phyloP scores from a whole-genome alignment of 805 yeast species.

The Spencermartinsiella europaea region DNA sequence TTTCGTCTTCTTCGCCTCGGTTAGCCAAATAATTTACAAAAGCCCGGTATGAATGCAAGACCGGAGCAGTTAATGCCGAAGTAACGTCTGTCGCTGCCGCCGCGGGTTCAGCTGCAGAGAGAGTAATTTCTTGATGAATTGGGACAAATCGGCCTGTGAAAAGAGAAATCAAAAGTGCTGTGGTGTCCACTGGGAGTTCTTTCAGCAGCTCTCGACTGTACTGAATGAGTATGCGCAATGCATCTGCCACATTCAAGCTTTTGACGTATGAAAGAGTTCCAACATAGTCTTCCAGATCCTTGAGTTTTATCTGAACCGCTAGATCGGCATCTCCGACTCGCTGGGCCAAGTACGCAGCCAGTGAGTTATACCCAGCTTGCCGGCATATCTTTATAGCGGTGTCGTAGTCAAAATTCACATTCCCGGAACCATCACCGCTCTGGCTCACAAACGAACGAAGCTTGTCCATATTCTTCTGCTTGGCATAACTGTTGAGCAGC shows the following conservation, averaged over 20 bases:
- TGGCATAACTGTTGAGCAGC: conserved; percentile 72
- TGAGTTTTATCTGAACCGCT: conserved; percentile 70
- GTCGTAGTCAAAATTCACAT: conserved; percentile 52
- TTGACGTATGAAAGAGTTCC: conserved; percentile 61
- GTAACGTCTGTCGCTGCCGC: background rate
- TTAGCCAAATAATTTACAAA: conserved; percentile 49
- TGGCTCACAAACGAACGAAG: conserved; percentile 52
- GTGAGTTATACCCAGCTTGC: conserved; percentile 59
- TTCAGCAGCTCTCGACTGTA: conserved; percentile 63
- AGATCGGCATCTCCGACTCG: conserved; percentile 66
- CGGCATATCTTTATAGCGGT: conserved; percentile 64
- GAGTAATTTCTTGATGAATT: conserved; percentile 10
- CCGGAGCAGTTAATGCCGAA: conserved; percentile 24
- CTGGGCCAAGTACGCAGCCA: conserved; percentile 66
- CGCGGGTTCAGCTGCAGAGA: background rate
- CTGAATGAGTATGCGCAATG: conserved; percentile 62
- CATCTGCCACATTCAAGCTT: conserved; percentile 69
- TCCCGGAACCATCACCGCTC: conserved; percentile 28
- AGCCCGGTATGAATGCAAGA: conserved; percentile 51
- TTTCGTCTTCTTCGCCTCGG: background rate
- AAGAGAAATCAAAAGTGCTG: conserved; percentile 73
- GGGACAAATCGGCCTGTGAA: conserved; percentile 82
- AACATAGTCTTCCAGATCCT: conserved; percentile 56
- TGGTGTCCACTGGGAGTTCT: conserved; percentile 69
- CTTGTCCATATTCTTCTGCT: conserved; percentile 56